Conservation (phyloP, 2,329 filamentous ascomycete genomes). For the Colletotrichum lindemuthianum region DNA sequence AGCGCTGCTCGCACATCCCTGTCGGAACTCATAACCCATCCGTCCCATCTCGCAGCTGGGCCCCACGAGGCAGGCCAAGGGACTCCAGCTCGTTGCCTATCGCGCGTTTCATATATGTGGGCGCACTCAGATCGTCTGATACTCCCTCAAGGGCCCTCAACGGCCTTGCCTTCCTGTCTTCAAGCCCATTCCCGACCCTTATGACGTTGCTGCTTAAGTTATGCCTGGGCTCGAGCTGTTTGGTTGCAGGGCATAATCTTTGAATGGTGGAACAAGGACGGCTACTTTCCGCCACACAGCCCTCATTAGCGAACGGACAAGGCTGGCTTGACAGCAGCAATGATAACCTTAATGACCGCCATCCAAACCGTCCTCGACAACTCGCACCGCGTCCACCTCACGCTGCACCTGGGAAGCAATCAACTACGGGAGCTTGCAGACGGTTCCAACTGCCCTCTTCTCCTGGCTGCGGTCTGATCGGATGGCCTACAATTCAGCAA, state of each 20-base stretch:
- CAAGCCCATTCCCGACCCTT: slow-evolving; percentile 6
- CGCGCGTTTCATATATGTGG: slow-evolving; percentile 32
- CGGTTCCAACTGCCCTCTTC: slow-evolving; percentile 5
- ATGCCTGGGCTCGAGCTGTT: slow-evolving; percentile 7
- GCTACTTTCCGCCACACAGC: slow-evolving; percentile 31
- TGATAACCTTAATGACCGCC: slow-evolving; percentile 31
- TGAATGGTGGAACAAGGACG: not conserved
- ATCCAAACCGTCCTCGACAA: slow-evolving; percentile 3
- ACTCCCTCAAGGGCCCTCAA: slow-evolving; percentile 21
- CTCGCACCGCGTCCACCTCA: not conserved
- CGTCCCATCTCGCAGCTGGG: slow-evolving; percentile 7
- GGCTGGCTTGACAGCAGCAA: slow-evolving; percentile 19
- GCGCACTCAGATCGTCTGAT: slow-evolving; percentile 31
- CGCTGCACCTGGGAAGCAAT: not conserved
- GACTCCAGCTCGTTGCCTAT: slow-evolving; percentile 18
- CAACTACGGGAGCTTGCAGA: not conserved
- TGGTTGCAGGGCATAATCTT: slow-evolving; percentile 11
- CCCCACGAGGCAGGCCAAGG: slow-evolving; percentile 21
- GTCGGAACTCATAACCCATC: slow-evolving; percentile 14
- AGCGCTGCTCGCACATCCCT: slow-evolving; percentile 10
- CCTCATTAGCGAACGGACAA: not conserved
- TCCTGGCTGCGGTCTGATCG: slow-evolving; percentile 21
- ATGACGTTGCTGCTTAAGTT: slow-evolving; percentile 24
- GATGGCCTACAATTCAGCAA: slow-evolving; percentile 15
- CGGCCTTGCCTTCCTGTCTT: slow-evolving; percentile 1